Evolutionary conservation across 805 yeast genomes (phyloP), one percentile per base, ranked within the genome.

Genomic region (Sugiyamaella floridensis): DNA sequence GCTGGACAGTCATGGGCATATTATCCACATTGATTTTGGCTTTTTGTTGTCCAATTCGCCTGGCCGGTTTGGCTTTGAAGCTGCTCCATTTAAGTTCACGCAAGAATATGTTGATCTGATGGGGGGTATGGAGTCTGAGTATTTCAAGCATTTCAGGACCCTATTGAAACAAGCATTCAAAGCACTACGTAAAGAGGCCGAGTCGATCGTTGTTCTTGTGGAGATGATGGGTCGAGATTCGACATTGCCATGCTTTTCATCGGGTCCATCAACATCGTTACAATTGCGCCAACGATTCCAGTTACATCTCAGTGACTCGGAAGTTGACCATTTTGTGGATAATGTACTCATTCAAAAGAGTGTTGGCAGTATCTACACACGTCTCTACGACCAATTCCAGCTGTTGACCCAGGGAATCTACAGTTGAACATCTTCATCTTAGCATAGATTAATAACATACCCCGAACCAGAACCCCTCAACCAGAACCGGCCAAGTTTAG

Each of bases 51-150:
- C 97, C 0, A 92, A 93, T 64, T 85, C 97, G 0, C 99, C 99
- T 0, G 99, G 99, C 2, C 85, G 96, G 47, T 89, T 93, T 52
- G 97, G 97, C 0, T 90, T 93, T 67, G 99, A 93, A 65, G 95
- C 97, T 1, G 97, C 98, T 1, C 97, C 99, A 1, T 93, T 93
- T 75, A 93, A 93, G 66, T 74, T 93, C 15, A 89, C 98, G 0
- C 75, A 76, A 54, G 99, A 93, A 63, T 93, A 93, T 61, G 81
- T 92, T 19, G 97, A 90, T 32, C 68, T 93, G 3, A 67, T 93
- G 59, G 99, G 95, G 10, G 98, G 98, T 0, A 51, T 76, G 0
- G 83, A 80, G 1, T 79, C 89, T 16, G 77, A 73, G 19, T 70
- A 77, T 49, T 93, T 80, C 69, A 65, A 70, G 41, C 74, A 75